Evolutionary conservation across 805 yeast species (phyloP), one percentile per base, ranked within the genome.

Genomic region (Sugiyamaella marilandica): DNA sequence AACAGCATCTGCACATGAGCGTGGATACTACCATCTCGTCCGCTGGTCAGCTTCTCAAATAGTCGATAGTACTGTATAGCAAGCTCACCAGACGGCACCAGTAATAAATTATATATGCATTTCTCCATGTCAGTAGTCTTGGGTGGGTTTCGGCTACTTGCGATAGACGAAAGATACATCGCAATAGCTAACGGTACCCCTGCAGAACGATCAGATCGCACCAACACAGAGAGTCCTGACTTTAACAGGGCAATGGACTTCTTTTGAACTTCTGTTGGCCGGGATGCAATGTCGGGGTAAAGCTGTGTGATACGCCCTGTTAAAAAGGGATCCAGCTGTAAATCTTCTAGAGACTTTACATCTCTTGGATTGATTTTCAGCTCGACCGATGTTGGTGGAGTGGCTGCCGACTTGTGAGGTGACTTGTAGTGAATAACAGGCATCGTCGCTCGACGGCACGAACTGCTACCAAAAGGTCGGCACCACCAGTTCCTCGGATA

Each of bases 161-260:
- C 55, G 14, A 31, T 31, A 2, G 68, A 58, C 19, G 67, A 55
- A 18, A 64, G 41, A n/a, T 60, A 57, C 9, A 71, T 50, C 1
- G 57, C 54, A 0, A 62, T 54, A 2, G 71, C 70, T 13, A 64
- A 51, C 1, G 73, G 62, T 50, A 68, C 70, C 1, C 75, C 75
- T 2, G 69, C 45, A 10, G 69, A 70, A 1, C 71, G 63, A 1
- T 59, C 54, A 1, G 70, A 61, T 13, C 58, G 53, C 14, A 62
- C 67, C 2, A 65, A 32, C 18, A 65, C 59, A 1, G 71, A 65
- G 5, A 61, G 43, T 9, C 62, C 69, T 13, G 70, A 64, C 10
- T 50, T 45, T 43, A 65, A 53, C 33, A 64, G 49, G 9, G 66
- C 54, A 5, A 69, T 59, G 53, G 66, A 55, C 34, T 62, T 60